Percentiles rank a stretch among this genome's conserved stretches.
phyloP scores from a whole-genome alignment of 495 filamentous ascomycete species.

The Chlorociboria aeruginascens region DNA sequence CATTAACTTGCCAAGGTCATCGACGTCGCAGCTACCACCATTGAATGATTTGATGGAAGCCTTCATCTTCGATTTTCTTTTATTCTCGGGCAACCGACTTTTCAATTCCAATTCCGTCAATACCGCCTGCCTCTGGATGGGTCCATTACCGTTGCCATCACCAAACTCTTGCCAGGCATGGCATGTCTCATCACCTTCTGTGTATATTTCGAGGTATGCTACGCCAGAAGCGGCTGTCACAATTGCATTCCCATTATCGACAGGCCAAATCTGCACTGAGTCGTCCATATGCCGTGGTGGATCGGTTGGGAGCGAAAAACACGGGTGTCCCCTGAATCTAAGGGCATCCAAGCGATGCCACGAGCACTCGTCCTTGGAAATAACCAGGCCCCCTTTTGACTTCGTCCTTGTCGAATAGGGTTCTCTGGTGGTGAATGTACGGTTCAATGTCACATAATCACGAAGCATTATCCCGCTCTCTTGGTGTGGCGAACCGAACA shows the following conservation, averaged over 20 bases:
- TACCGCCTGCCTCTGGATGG: constrained; percentile 54
- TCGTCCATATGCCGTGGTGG: constrained; percentile 50
- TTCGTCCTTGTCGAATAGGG: constrained; percentile 76
- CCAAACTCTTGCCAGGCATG: constrained; percentile 68
- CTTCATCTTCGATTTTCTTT: constrained; percentile 57
- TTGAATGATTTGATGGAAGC: constrained; percentile 63
- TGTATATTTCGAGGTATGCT: constrained; percentile 68
- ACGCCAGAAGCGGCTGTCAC: constrained; percentile 74
- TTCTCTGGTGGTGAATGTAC: constrained; percentile 68
- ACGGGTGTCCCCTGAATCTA: constrained; percentile 82
- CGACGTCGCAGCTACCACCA: constrained; percentile 57
- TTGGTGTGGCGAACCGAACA: constrained; percentile 80
- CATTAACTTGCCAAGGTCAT: constrained; percentile 55
- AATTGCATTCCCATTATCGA: constrained; percentile 69
- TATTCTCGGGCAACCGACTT: constrained; percentile 52
- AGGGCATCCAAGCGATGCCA: constrained; percentile 87
- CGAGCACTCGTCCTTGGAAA: constrained; percentile 64
- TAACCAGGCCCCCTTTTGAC: constrained; percentile 61
- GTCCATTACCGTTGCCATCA: constrained; percentile 42
- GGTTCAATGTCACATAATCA: constrained; percentile 72
- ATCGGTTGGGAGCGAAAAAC: constrained; percentile 77
- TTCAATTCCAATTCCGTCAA: constrained; percentile 69
- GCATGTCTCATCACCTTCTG: constrained; percentile 63
- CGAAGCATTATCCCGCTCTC: constrained; percentile 79
- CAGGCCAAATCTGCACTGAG: constrained; percentile 78